phyloP scores from a whole-genome alignment of 441 rosid genomes.

The Pelargonium cotyledonis region DNA sequence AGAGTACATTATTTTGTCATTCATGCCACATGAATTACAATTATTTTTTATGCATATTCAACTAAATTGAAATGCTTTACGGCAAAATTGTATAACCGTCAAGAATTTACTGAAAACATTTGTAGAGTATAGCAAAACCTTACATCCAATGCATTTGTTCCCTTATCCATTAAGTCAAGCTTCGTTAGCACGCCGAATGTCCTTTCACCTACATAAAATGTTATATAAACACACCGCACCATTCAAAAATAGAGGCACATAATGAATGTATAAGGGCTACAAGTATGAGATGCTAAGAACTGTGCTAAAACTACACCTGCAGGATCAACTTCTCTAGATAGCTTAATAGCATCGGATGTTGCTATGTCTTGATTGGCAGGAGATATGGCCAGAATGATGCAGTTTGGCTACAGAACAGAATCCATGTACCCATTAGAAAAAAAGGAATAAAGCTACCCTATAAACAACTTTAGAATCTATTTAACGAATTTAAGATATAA shows the following conservation, averaged over 20 bases:
- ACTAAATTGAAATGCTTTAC: background rate
- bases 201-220: slow-evolving; percentile 65
- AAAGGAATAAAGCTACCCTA: background rate
- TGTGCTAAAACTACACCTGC: slow-evolving; percentile 41
- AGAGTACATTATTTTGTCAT: background rate
- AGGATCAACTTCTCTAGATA: slow-evolving; percentile 98
- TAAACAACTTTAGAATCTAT: too few species aligned
- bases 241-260: slow-evolving; percentile 5
- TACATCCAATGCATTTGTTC: slow-evolving; percentile 91
- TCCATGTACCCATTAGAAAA: background rate
- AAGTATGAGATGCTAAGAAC: background rate
- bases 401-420: slow-evolving; percentile 51
- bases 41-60: background rate
- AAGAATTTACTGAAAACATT: slow-evolving; percentile 6
- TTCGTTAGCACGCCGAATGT: slow-evolving; percentile 95
- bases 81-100: slow-evolving; percentile 11
- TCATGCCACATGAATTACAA: background rate
- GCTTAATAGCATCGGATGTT: slow-evolving; percentile 95
- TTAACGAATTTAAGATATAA: too few species aligned
- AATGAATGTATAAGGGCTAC: background rate
- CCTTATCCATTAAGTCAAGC: slow-evolving; percentile 99
- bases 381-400: slow-evolving; percentile 95
- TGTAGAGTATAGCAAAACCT: slow-evolving; percentile 5
- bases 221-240: slow-evolving; percentile 11
- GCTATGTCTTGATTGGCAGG: slow-evolving; percentile 99